These are phyloP conservation scores for Penicillium janthinellum DNA, from an alignment of 2,329 filamentous ascomycete genomes.

Conservation along the genomic window DNA sequence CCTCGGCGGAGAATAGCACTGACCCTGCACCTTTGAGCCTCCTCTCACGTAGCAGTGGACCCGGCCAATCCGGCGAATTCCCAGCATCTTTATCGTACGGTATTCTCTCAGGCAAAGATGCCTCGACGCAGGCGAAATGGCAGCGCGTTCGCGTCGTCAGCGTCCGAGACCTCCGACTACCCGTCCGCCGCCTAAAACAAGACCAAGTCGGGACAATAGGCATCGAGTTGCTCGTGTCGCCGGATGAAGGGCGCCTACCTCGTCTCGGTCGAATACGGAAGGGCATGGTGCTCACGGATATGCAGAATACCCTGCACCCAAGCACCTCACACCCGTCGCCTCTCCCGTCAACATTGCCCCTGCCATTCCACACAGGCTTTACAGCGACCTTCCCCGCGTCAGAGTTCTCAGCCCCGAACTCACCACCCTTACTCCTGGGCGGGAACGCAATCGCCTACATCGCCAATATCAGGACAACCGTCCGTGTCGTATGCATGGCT, in stretches of 20 bases:
- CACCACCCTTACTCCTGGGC: slow-evolving; percentile 58
- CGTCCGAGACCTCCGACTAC: slow-evolving; percentile 82
- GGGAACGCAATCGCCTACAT: slow-evolving; percentile 73
- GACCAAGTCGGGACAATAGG: slow-evolving; percentile 92
- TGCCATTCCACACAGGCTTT: slow-evolving; percentile 63
- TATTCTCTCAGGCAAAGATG: slow-evolving; percentile 45
- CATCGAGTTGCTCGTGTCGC: slow-evolving; percentile 52
- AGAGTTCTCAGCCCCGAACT: slow-evolving; percentile 49
- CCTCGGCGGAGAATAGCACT: slow-evolving; percentile 56
- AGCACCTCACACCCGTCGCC: slow-evolving; percentile 6
- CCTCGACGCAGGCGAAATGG: slow-evolving; percentile 70
- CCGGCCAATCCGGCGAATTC: slow-evolving; percentile 35
- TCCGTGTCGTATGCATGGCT: slow-evolving; percentile 66
- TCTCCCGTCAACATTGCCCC: slow-evolving; percentile 18
- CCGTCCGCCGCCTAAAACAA: slow-evolving; percentile 72
- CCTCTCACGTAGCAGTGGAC: slow-evolving; percentile 33
- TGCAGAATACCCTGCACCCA: slow-evolving; percentile 57
- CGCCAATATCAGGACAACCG: slow-evolving; percentile 80
- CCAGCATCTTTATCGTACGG: slow-evolving; percentile 36
- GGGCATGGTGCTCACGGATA: slow-evolving; percentile 78
- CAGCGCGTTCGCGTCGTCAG: slow-evolving; percentile 78
- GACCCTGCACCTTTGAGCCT: slow-evolving; percentile 28
- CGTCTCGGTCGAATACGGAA: slow-evolving; percentile 59
- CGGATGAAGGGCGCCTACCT: slow-evolving; percentile 25
- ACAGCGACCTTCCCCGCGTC: slow-evolving; percentile 69